phyloP scores from a whole-genome alignment of 2,329 filamentous ascomycete genomes.

The Aspergillus caelatus region DNA sequence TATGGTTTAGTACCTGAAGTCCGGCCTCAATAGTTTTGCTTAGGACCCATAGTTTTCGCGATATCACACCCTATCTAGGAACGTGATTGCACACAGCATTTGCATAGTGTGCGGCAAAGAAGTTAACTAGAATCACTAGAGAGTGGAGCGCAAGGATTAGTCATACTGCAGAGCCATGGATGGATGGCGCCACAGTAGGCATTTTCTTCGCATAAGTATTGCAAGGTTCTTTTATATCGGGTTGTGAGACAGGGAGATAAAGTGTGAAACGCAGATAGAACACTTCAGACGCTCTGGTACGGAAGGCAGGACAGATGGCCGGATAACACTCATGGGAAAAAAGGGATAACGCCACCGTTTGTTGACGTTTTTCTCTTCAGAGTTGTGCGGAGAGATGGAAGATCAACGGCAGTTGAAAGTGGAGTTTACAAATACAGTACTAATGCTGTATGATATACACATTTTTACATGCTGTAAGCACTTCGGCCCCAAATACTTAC shows the following conservation, averaged over 20 bases:
- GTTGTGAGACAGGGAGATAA: not conserved
- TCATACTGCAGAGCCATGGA: conserved; percentile 20
- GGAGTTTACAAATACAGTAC: conserved; percentile 9
- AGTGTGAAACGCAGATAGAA: not conserved
- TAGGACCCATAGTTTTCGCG: conserved; percentile 1
- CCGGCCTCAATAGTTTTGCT: not conserved
- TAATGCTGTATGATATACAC: conserved; percentile 1
- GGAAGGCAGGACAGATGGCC: not conserved
- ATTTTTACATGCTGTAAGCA: not conserved
- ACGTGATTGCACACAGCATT: not conserved
- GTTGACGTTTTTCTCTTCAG: not conserved
- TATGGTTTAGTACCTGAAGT: not conserved
- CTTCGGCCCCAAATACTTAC: not conserved
- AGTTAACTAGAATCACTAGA: conserved; percentile 31
- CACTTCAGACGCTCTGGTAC: not conserved
- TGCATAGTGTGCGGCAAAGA: conserved; percentile 23
- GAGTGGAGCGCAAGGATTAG: conserved; percentile 22
- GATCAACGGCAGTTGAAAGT: conserved; percentile 11
- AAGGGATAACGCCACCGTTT: not conserved
- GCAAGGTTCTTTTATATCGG: not conserved
- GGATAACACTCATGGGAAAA: not conserved
- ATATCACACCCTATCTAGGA: not conserved
- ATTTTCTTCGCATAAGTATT: not conserved
- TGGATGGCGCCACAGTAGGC: conserved; percentile 6
- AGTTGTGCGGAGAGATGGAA: conserved; percentile 1